phyloP scores from a whole-genome alignment of 345 rosid genomes.

The Populus davidiana region DNA sequence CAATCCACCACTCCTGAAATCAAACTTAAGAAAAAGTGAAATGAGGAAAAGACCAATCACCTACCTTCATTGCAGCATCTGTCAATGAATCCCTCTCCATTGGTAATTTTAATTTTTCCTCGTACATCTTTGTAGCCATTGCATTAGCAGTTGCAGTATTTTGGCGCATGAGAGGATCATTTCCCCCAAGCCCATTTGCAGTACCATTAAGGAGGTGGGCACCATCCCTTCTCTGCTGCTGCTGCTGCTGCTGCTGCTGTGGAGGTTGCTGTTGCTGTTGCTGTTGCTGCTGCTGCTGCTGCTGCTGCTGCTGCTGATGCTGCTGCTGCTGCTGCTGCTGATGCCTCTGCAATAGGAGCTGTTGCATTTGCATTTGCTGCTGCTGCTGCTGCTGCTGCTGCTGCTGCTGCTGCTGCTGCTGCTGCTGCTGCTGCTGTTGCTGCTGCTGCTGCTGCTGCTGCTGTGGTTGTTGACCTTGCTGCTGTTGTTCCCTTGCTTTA shows the following conservation, averaged over 20 bases:
- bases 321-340: conserved; percentile 58
- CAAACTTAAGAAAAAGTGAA: neutral
- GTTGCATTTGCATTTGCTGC: conserved; percentile 31
- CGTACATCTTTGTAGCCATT: conserved; percentile 81
- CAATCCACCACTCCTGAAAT: neutral
- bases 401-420: conserved; percentile 15
- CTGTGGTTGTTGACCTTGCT: conserved; percentile 21
- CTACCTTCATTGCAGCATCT: conserved; percentile 79
- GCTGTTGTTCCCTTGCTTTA: conserved; percentile 66
- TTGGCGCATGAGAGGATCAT: conserved; percentile 76
- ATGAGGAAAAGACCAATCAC: neutral
- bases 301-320: conserved; percentile 47
- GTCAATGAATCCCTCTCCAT: conserved; percentile 84
- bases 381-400: conserved; percentile 23
- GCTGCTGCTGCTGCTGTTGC: conserved; percentile 15
- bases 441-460: conserved; percentile 14
- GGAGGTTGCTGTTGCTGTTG: conserved; percentile 45
- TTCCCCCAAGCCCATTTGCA: conserved; percentile 76
- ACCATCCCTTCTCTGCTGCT: conserved; percentile 76
- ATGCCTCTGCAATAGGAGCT: conserved; percentile 29
- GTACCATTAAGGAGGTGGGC: conserved; percentile 74
- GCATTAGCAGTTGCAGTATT: conserved; percentile 76
- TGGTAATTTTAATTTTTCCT: conserved; percentile 74
- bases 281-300: conserved; percentile 50
- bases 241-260: conserved; percentile 49